A percentile compares a stretch with the other conserved stretches of the same genome.
phyloP scores from a whole-genome alignment of 805 yeast species.

The Priceomyces medius region DNA sequence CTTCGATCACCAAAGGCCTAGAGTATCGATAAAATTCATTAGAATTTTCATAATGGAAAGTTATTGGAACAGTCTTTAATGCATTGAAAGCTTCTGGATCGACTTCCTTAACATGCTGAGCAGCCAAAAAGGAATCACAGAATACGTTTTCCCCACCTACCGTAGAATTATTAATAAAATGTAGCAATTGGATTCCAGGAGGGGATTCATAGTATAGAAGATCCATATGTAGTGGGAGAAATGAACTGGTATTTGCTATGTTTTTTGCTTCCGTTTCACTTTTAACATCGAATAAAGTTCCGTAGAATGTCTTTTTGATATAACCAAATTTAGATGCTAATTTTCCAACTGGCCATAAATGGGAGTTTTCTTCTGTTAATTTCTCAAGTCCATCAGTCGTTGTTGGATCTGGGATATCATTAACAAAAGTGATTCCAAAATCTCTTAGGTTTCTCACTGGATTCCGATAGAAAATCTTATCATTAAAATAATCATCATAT shows the following conservation, averaged over 20 bases:
- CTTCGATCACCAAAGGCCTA: conserved; percentile 64
- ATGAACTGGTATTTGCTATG: conserved; percentile 64
- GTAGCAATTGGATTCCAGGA: conserved; percentile 74
- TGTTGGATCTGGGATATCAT: conserved; percentile 49
- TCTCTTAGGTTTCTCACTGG: conserved; percentile 48
- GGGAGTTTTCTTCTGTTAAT: conserved; percentile 43
- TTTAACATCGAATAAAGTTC: conserved; percentile 66
- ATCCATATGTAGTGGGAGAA: conserved; percentile 77
- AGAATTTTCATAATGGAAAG: conserved; percentile 65
- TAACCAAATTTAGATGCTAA: conserved; percentile 60
- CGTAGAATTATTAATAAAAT: conserved; percentile 54
- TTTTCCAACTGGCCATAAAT: conserved; percentile 37
- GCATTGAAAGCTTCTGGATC: conserved; percentile 69
- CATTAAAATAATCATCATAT: conserved; percentile 41
- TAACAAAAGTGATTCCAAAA: conserved; percentile 57
- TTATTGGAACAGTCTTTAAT: conserved; percentile 58
- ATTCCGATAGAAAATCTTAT: conserved; percentile 28
- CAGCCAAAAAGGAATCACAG: conserved; percentile 70
- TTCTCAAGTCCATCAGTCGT: conserved; percentile 20
- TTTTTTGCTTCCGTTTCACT: conserved; percentile 52
- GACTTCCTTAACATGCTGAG: conserved; percentile 47
- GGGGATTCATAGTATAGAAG: conserved; percentile 75
- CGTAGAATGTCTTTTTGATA: conserved; percentile 69
- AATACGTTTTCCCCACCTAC: conserved; percentile 68
- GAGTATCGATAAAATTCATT: conserved; percentile 60